phyloP scores from a whole-genome alignment of 306 rosid species.

The Castanea mollissima region DNA sequence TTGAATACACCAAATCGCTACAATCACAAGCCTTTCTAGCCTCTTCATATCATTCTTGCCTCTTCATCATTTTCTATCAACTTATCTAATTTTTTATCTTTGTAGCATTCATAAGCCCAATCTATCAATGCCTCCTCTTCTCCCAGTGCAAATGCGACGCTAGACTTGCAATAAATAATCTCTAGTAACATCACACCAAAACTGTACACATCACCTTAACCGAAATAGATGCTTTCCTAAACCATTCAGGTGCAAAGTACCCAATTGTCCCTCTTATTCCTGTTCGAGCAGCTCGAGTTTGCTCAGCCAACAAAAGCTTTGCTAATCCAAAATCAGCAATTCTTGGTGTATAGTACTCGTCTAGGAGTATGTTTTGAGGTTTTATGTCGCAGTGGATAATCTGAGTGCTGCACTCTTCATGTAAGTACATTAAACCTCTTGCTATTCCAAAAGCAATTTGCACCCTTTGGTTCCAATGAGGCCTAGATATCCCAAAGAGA shows the following conservation, averaged over 20 bases:
- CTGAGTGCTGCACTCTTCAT: constrained; percentile 12
- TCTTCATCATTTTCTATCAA: constrained; percentile 21
- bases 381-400: constrained; percentile 23
- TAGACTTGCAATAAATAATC: constrained; percentile 11
- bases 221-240: neutral
- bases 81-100: neutral
- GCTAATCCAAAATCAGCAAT: constrained; percentile 33
- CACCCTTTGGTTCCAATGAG: constrained; percentile 13
- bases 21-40: constrained; percentile 18
- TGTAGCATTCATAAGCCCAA: constrained; percentile 14
- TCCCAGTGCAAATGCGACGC: constrained; percentile 7
- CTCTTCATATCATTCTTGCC: constrained; percentile 21
- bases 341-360: neutral
- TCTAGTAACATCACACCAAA: constrained; percentile 21
- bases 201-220: constrained; percentile 23
- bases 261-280: constrained; percentile 34
- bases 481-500: constrained; percentile 20
- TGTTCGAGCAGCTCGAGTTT: constrained; percentile 23
- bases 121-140: constrained; percentile 15
- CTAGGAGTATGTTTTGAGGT: constrained; percentile 27
- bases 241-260: constrained; percentile 29
- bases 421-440: constrained; percentile 17
- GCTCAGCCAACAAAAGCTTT: constrained; percentile 30
- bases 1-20: constrained; percentile 28
- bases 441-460: constrained; percentile 13